Evolutionary conservation across 805 yeast genomes (phyloP).

Genomic region (Candida hispaniensis): DNA sequence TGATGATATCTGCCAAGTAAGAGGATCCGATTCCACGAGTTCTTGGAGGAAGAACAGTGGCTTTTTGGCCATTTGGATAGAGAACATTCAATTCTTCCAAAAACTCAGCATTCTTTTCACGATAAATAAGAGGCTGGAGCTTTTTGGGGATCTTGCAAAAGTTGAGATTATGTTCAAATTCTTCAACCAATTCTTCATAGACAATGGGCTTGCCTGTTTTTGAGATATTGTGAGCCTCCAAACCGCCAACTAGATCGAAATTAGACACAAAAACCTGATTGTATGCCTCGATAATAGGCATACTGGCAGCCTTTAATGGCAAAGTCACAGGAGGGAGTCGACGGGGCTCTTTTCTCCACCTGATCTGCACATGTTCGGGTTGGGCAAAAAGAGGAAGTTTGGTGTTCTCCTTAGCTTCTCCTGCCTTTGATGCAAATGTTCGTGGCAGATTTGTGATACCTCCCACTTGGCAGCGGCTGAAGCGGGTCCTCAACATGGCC

Average conservation of each 20-base stretch:
- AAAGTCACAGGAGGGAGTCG: slow-evolving; percentile 1
- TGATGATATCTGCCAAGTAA: background rate
- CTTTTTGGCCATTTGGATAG: slow-evolving; percentile 5
- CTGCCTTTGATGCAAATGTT: too few species aligned
- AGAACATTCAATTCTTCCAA: slow-evolving; percentile 12
- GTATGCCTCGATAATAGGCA: slow-evolving; percentile 1
- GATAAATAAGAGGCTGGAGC: slow-evolving; percentile 9
- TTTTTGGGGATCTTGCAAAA: slow-evolving; percentile 15
- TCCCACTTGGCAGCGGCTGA: too few species aligned
- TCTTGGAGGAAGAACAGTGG: slow-evolving; percentile 7
- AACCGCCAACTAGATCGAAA: too few species aligned
- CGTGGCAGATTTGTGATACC: too few species aligned
- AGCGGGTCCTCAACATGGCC: too few species aligned
- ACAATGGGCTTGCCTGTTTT: background rate
- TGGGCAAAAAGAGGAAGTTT: too few species aligned
- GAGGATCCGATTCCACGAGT: background rate
- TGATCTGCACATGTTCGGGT: slow-evolving; percentile 10
- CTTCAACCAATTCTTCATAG: slow-evolving; percentile 1
- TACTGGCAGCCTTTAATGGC: slow-evolving; percentile 4
- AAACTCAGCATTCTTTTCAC: slow-evolving; percentile 7
- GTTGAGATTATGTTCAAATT: background rate
- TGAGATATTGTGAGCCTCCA: background rate
- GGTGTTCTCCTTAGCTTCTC: too few species aligned
- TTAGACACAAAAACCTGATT: slow-evolving; percentile 4
- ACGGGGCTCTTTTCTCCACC: slow-evolving; percentile 8